phyloP scores from a whole-genome alignment of 2,329 filamentous ascomycete genomes.

The Botrytis cinerea region DNA sequence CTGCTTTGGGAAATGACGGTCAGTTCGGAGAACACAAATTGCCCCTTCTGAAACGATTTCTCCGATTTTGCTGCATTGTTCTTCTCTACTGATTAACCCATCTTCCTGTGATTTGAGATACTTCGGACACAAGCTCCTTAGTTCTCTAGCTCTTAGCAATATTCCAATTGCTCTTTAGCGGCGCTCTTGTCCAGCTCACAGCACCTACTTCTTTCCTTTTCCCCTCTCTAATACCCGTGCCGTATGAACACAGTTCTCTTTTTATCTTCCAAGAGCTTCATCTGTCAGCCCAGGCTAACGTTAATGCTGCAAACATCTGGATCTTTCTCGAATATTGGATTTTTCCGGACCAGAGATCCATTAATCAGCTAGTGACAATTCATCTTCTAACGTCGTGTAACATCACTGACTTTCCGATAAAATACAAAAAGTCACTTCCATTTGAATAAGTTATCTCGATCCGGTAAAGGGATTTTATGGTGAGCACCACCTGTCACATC shows the following conservation, averaged over 20 bases:
- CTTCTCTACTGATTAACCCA: not conserved
- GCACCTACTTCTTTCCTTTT: not conserved
- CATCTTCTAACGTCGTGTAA: not conserved
- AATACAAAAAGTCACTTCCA: not conserved
- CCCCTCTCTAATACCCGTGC: not conserved
- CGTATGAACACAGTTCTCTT: not conserved
- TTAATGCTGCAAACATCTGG: not conserved
- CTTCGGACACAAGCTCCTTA: not conserved
- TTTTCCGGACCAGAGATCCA: not conserved
- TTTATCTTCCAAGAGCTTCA: not conserved
- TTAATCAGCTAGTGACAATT: not conserved
- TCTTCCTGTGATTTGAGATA: not conserved
- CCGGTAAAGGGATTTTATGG: fast-evolving
- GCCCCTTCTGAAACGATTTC: not conserved
- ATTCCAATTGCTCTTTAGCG: not conserved
- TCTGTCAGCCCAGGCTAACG: not conserved
- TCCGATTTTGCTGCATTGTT: fast-evolving
- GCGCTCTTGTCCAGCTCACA: not conserved
- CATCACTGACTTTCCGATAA: not conserved
- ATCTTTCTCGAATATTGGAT: not conserved
- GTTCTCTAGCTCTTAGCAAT: not conserved
- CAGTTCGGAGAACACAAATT: not conserved
- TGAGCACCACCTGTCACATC: not conserved
- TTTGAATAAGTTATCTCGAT: not conserved
- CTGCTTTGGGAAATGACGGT: not conserved